These are phyloP conservation scores for Colletotrichum limetticola DNA, from an alignment of 2,329 filamentous ascomycete species.

Conservation along the genomic window DNA sequence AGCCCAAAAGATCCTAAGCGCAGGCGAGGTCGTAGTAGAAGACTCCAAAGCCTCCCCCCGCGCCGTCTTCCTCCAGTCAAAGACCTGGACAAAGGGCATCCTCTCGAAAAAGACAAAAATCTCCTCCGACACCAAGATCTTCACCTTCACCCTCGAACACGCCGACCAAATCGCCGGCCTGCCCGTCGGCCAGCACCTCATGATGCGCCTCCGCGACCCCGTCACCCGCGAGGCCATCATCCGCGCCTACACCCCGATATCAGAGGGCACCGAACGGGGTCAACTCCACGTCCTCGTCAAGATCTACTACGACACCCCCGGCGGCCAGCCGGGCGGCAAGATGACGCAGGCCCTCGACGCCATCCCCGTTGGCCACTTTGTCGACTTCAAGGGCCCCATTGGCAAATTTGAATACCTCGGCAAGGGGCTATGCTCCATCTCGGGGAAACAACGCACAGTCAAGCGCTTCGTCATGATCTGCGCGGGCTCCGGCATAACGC, in stretches of 20 bases:
- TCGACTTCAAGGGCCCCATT: conserved; percentile 90
- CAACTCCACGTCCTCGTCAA: conserved; percentile 83
- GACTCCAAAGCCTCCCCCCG: conserved; percentile 51
- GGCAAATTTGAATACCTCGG: conserved; percentile 87
- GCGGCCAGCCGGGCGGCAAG: conserved; percentile 70
- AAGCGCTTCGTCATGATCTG: conserved; percentile 86
- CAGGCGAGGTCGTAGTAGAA: conserved; percentile 50
- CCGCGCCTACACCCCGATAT: conserved; percentile 88
- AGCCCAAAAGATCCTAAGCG: conserved; percentile 63
- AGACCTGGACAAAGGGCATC: conserved; percentile 77
- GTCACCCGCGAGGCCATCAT: conserved; percentile 79
- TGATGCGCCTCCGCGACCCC: conserved; percentile 83
- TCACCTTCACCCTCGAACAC: conserved; percentile 83
- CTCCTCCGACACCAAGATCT: conserved; percentile 83
- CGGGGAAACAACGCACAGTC: conserved; percentile 65
- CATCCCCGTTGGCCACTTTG: conserved; percentile 75
- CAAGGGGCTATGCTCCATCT: conserved; percentile 70
- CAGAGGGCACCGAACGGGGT: conserved; percentile 69
- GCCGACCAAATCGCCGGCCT: conserved; percentile 77
- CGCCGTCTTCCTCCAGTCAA: conserved; percentile 75
- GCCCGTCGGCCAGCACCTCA: conserved; percentile 86
- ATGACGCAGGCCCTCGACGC: conserved; percentile 86
- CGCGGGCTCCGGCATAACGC: conserved; percentile 91
- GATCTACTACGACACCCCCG: conserved; percentile 74
- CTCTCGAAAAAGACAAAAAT: conserved; percentile 76